phyloP scores from a whole-genome alignment of 768 basidiomycete genomes.

The Psilocybe tampanensis region DNA sequence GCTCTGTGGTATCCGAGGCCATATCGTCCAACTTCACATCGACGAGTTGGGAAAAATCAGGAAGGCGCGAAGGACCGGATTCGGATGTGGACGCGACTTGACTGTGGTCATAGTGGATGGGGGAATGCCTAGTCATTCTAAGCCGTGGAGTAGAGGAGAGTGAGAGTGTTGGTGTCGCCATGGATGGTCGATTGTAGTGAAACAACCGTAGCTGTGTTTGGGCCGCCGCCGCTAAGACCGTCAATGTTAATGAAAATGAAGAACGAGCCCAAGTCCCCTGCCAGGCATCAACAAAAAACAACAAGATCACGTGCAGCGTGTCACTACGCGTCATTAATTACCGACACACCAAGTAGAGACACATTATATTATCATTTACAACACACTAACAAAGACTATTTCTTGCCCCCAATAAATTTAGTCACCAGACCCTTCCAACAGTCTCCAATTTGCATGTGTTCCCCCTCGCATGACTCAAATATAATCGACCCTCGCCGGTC shows the following conservation, averaged over 20 bases:
- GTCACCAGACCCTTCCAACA: constrained; percentile 63
- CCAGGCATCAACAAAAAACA: constrained; percentile 2
- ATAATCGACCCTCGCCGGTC: constrained; percentile 66
- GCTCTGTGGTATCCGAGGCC: constrained; percentile 33
- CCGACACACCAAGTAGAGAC: no score
- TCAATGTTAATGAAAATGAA: no score
- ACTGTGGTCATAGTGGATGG: constrained; percentile 25
- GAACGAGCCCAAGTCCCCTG: background rate
- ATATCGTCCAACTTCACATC: constrained; percentile 28
- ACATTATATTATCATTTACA: no score
- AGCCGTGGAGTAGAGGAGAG: constrained; percentile 32
- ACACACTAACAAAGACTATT: constrained; percentile 2
- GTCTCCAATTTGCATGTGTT: constrained; percentile 72
- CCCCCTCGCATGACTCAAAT: constrained; percentile 66
- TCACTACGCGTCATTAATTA: no score
- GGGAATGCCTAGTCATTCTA: constrained; percentile 35
- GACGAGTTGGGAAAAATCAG: constrained; percentile 33
- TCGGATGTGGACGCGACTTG: constrained; percentile 27
- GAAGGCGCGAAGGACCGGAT: constrained; percentile 39
- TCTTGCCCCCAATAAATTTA: constrained; percentile 11
- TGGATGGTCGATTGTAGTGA: background rate
- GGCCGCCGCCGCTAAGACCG: background rate
- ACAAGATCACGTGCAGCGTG: constrained; percentile 4
- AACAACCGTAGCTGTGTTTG: background rate
- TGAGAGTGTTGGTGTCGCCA: constrained; percentile 16